Percentiles rank a stretch among this genome's conserved stretches.
These are phyloP conservation scores for Pterocarpus macrocarpus DNA, from an alignment of 306 rosid genomes.

Conservation along the genomic window DNA sequence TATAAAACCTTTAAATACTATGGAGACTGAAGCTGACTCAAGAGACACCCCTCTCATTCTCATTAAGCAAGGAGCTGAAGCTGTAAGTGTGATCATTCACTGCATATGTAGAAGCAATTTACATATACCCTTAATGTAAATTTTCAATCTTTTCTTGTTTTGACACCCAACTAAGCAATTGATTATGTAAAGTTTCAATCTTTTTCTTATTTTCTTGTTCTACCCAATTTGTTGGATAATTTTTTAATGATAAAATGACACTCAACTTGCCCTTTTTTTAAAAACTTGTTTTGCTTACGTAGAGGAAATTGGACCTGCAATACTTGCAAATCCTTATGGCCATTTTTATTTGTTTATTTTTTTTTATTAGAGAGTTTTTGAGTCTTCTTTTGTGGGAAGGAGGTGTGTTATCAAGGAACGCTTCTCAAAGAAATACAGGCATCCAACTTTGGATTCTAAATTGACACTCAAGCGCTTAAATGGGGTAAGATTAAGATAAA, in stretches of 20 bases:
- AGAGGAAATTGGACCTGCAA: slow-evolving; percentile 5
- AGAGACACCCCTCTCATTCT: slow-evolving; percentile 41
- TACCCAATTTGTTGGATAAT: background rate
- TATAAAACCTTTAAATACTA: background rate
- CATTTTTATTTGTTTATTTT: slow-evolving; percentile 3
- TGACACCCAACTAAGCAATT: slow-evolving; percentile 8
- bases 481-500: slow-evolving; percentile 60
- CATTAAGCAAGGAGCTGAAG: slow-evolving; percentile 57
- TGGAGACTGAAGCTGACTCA: slow-evolving; percentile 44
- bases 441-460: slow-evolving; percentile 89
- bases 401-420: slow-evolving; percentile 84
- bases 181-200: background rate
- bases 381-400: slow-evolving; percentile 83
- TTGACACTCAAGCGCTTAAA: slow-evolving; percentile 83
- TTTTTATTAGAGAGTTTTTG: slow-evolving; percentile 75
- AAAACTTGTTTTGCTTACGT: background rate
- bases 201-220: slow-evolving; percentile 10
- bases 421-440: slow-evolving; percentile 91
- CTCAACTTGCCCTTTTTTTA: background rate
- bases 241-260: background rate
- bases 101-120: slow-evolving; percentile 5
- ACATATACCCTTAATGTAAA: background rate
- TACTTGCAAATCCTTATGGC: slow-evolving; percentile 22
- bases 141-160: background rate
- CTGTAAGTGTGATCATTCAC: slow-evolving; percentile 42